Evolutionary conservation across 2,329 filamentous ascomycete species (phyloP), one percentile per base, ranked within the genome.

Genomic region (Akanthomyces muscarius): DNA sequence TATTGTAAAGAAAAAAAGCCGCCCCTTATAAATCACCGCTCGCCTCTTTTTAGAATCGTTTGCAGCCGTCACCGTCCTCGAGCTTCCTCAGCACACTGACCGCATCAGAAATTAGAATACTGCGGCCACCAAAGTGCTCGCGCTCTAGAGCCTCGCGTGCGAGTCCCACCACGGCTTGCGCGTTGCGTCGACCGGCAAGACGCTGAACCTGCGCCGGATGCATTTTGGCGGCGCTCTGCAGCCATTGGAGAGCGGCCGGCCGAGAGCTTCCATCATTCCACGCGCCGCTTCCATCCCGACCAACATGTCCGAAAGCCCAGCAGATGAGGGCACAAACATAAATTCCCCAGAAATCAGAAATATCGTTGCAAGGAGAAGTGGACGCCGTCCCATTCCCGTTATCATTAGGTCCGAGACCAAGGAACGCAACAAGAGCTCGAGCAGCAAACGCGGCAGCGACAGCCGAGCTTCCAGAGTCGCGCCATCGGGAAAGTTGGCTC

Each of bases 251-350:
- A 28, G 74, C 72, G 23, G 72, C 70, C 54, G 68, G 68, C 62
- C 66, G 70, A 58, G 67, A 70, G 66, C 68, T 50, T 65, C 54
- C 47, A 65, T 66, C 30, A 51, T 66, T 47, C 56, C 64, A 63
- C 65, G 54, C 66, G 64, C 65, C 64, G 33, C 23, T 62, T 11
- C 52, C 60, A 66, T 70, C 42, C 52, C 51, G 45, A 44, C 67
- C 66, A 10, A 65, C 64, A 63, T 82, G 75, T 2, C 79, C 78
- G 66, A 81, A 83, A 1, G 83, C 83, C 85, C 85, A 87, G 73
- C 81, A 85, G 66, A 87, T 82, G 56, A 87, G 76, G 8, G 82
- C 76, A 65, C 83, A 85, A 8, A 83, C 80, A 68, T 86, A 86
- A 55, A 86, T 68, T 38, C 75, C 79, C 83, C 83, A 85, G 68